Conservation (phyloP, 192 early-diverging fungal species). For the Backusella macrospora region DNA sequence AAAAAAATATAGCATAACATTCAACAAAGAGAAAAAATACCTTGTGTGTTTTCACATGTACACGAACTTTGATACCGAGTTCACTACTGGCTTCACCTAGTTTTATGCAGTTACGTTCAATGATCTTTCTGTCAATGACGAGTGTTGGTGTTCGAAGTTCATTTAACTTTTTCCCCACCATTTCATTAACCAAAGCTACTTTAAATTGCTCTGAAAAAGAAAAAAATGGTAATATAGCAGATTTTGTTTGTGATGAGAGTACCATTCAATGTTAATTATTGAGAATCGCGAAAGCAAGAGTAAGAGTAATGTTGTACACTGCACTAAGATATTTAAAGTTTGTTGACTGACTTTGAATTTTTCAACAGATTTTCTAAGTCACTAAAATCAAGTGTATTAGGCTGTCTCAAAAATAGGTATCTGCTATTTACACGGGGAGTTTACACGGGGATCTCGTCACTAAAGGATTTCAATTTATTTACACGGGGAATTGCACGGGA, state of each 20-base stretch:
- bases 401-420: too few relatives aligned
- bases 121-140: constrained; percentile 33
- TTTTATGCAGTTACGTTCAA: constrained; percentile 29
- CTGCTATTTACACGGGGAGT: too few relatives aligned
- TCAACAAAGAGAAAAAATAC: constrained; percentile 8
- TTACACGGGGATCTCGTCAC: too few relatives aligned
- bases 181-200: constrained; percentile 22
- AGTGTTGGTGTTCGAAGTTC: constrained; percentile 37
- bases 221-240: constrained; percentile 30
- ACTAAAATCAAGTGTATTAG: too few relatives aligned
- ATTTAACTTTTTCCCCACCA: constrained; percentile 35
- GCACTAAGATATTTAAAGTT: not conserved
- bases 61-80: constrained; percentile 30
- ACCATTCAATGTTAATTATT: not conserved
- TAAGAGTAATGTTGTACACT: not conserved
- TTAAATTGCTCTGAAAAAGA: constrained; percentile 25
- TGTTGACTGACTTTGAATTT: not conserved
- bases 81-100: constrained; percentile 19
- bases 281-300: not conserved
- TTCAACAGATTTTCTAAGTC: too few relatives aligned
- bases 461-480: too few relatives aligned
- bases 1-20: not conserved
- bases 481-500: too few relatives aligned
- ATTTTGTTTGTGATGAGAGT: constrained; percentile 24
- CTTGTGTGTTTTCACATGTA: constrained; percentile 44